Evolutionary conservation across 2,329 filamentous ascomycete species (phyloP), one percentile per base, ranked within the genome.

Genomic region (Botrytis tulipae): DNA sequence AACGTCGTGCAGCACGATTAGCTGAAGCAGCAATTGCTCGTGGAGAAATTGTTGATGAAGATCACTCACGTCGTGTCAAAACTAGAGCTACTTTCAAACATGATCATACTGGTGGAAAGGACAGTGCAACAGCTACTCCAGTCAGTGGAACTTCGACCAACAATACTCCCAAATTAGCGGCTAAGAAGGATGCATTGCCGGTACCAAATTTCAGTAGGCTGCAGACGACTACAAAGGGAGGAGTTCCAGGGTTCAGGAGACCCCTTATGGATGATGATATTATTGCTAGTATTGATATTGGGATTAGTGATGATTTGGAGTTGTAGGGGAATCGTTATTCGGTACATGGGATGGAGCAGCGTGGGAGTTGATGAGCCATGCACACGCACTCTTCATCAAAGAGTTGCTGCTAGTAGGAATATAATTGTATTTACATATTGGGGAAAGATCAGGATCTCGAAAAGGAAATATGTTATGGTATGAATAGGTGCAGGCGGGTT

Each of bases 191-290:
- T 76, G 79, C 81, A 54, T 79, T 80, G 9, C 78, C 85, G 79
- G 84, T 87, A 74, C 84, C 87, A 57, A 86, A 89, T 74, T 82
- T 82, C 87, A 76, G 86, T 86, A 81, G 72, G 77, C 76, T 77
- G 71, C 80, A 76, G 72, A 78, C 77, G 66, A 77, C 75, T 66
- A 74, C 75, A 66, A 89, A 88, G 82, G 89, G 88, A 78, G 82
- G 82, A 20, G 82, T 91, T 74, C 87, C 89, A 4, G 90, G 90
- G 20, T 92, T 94, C 67, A 93, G 95, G 80, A 91, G 93, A 83
- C 91, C 92, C 44, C 88, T 94, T 73, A 92, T 92, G 85, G 95
- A 97, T 75, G 96, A 98, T 80, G 96, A 98, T 80, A 92, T 98
- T 73, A 95, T 98, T 82, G 94, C 92, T 1, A 88, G 90, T 40